Conservation (phyloP, 208 protist species). For the Acanthamoeba triangularis region DNA sequence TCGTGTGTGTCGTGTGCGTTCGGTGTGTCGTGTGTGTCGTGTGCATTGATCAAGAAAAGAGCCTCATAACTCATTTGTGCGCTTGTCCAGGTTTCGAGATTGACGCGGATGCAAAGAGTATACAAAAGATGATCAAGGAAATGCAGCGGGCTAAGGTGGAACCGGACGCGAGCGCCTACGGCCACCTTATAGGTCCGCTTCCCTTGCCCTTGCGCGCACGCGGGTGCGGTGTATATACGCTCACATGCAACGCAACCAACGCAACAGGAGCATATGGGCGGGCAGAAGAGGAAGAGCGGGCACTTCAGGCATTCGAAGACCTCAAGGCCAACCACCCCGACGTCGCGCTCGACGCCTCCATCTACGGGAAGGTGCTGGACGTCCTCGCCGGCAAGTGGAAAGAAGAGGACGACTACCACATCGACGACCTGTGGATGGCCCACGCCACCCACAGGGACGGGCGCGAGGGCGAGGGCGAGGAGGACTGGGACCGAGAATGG, state of each 20-base stretch:
- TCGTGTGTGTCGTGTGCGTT: no score
- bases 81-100: not conserved
- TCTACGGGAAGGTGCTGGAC: constrained; percentile 43
- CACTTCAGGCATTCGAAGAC: not conserved
- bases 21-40: no score
- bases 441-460: not conserved
- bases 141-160: not conserved
- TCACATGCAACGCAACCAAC: no score
- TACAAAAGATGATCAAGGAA: not conserved
- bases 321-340: not conserved
- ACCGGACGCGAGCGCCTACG: not conserved
- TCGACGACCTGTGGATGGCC: constrained; percentile 56
- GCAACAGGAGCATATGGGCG: not conserved
- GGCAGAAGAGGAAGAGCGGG: not conserved
- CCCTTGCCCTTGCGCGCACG: not conserved
- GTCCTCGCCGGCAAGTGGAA: constrained; percentile 41
- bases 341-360: constrained; percentile 6
- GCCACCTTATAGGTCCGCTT: constrained; percentile 15
- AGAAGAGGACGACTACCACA: constrained; percentile 37
- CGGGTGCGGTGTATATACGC: not conserved
- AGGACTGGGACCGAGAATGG: constrained; percentile 6
- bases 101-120: not conserved
- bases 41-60: no score
- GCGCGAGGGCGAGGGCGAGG: not conserved
- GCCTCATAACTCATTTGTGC: no score